Evolutionary conservation across 768 basidiomycete species (phyloP).

Genomic region (Sarcodon aspratus): DNA sequence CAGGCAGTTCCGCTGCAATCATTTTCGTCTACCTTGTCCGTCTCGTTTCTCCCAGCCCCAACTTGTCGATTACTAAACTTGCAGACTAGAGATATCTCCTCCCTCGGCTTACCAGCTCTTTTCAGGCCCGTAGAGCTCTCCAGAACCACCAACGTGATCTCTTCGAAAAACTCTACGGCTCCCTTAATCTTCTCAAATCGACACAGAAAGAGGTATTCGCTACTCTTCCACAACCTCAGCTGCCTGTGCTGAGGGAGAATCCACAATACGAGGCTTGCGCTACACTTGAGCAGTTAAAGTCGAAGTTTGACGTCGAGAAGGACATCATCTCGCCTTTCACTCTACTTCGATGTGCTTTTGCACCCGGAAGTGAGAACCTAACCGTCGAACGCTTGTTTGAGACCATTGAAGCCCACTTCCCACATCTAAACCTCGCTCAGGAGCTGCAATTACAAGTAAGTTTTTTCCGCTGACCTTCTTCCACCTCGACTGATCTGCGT

Average conservation of each 20-base stretch:
- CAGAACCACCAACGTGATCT: slow-evolving; percentile 48
- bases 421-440: background rate
- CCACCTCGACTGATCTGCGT: no score
- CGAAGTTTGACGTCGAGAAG: slow-evolving; percentile 18
- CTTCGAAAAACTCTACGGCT: slow-evolving; percentile 40
- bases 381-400: background rate
- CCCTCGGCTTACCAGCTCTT: slow-evolving; percentile 49
- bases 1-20: slow-evolving; percentile 47
- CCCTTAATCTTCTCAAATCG: slow-evolving; percentile 43
- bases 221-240: slow-evolving; percentile 42
- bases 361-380: slow-evolving; percentile 35
- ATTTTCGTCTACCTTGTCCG: slow-evolving; percentile 60
- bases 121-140: slow-evolving; percentile 49
- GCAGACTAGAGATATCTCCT: slow-evolving; percentile 51
- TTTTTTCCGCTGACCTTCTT: background rate
- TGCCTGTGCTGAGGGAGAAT: slow-evolving; percentile 31
- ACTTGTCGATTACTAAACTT: slow-evolving; percentile 4
- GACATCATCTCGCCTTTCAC: slow-evolving; percentile 50
- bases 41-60: slow-evolving; percentile 1
- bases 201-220: slow-evolving; percentile 43
- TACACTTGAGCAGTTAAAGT: slow-evolving; percentile 34
- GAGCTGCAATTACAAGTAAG: background rate
- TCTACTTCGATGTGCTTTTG: slow-evolving; percentile 41
- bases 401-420: background rate
- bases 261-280: slow-evolving; percentile 30